Conservation (phyloP, 148 eudicot genomes). For the Rhododendron henanense region DNA sequence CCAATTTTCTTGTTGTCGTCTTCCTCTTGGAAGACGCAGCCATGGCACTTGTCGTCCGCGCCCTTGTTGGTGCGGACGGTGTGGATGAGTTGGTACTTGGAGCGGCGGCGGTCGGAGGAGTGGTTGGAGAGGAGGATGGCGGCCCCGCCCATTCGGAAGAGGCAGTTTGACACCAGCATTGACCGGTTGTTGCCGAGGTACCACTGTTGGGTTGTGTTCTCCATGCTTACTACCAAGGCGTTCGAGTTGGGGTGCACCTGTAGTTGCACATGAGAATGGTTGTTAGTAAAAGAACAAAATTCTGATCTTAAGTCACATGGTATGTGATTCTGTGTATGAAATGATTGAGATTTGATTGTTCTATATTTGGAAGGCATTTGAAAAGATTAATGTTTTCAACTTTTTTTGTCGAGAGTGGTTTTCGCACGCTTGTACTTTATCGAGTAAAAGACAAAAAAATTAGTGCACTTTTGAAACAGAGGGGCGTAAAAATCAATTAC, state of each 20-base stretch:
- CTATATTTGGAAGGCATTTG: background rate
- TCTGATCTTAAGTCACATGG: background rate
- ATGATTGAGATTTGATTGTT: background rate
- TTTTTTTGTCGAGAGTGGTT: background rate
- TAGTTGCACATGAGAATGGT: background rate
- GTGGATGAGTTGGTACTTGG: slow-evolving; percentile 39
- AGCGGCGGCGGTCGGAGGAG: slow-evolving; percentile 23
- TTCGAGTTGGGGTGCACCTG: slow-evolving; percentile 37
- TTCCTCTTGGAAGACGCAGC: slow-evolving; percentile 32
- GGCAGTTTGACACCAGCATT: slow-evolving; percentile 38
- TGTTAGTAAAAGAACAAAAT: background rate
- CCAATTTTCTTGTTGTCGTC: slow-evolving; percentile 25
- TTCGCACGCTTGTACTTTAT: background rate
- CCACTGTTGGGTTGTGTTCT: slow-evolving; percentile 22
- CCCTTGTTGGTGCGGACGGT: slow-evolving; percentile 36
- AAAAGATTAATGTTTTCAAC: too few species aligned
- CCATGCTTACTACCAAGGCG: slow-evolving; percentile 37
- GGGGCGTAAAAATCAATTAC: background rate
- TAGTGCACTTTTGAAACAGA: too few species aligned
- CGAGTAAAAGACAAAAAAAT: background rate
- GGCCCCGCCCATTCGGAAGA: slow-evolving; percentile 43
- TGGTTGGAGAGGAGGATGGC: slow-evolving; percentile 42
- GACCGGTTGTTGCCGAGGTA: slow-evolving; percentile 38
- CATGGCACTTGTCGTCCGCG: slow-evolving; percentile 28
- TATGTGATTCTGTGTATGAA: background rate